These are phyloP conservation scores for Eremochloa ophiuroides DNA, from an alignment of 176 grass and related monocot genomes.

Conservation along the genomic window DNA sequence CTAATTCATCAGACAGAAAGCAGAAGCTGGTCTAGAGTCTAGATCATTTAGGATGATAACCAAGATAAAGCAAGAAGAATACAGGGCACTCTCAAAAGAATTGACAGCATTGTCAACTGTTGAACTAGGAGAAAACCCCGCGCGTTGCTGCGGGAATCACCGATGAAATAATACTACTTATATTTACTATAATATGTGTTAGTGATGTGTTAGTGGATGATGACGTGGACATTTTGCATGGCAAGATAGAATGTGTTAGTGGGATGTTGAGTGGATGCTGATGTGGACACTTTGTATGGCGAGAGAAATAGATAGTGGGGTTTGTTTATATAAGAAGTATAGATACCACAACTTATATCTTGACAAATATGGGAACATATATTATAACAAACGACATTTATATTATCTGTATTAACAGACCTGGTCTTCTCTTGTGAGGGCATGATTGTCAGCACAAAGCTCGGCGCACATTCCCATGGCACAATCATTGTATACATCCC, in stretches of 20 bases:
- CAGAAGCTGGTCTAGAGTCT: background rate
- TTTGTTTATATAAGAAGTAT: no score
- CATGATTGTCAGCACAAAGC: constrained; percentile 87
- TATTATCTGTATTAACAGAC: constrained; percentile 21
- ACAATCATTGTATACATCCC: constrained; percentile 82
- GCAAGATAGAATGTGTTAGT: no score
- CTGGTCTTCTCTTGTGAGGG: constrained; percentile 87
- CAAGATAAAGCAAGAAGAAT: background rate
- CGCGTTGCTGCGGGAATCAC: no score
- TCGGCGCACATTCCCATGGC: constrained; percentile 92
- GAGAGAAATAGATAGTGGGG: no score
- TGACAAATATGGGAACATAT: background rate
- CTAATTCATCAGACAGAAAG: background rate
- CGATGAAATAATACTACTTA: no score
- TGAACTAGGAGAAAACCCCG: no score
- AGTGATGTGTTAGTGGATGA: no score
- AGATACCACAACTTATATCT: background rate
- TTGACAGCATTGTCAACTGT: background rate
- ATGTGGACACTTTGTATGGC: no score
- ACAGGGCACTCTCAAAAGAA: background rate
- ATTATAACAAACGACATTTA: background rate
- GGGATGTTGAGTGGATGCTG: no score
- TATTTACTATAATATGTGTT: no score
- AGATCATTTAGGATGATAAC: background rate
- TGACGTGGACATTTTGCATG: no score